These are phyloP conservation scores for Leavenworthia alabamica DNA, from an alignment of 345 rosid species.

Conservation along the genomic window DNA sequence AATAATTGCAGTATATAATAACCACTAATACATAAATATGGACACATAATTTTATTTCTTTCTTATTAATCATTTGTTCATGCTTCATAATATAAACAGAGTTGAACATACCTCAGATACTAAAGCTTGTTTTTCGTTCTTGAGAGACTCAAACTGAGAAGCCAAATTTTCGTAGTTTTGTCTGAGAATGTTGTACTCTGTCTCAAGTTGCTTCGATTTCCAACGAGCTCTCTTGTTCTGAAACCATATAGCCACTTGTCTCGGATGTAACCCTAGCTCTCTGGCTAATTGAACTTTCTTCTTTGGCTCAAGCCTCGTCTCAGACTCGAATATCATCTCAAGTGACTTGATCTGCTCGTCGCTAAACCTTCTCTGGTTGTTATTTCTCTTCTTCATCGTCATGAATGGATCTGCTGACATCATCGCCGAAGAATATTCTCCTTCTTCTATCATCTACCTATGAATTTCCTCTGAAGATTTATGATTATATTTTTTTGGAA, in stretches of 20 bases:
- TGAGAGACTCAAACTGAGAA: conserved; percentile 47
- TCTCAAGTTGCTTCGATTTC: conserved; percentile 79
- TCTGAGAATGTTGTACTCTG: conserved; percentile 47
- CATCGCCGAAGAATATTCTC: conserved; percentile 34
- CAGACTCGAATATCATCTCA: conserved; percentile 64
- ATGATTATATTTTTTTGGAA: too few species aligned
- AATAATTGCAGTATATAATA: background rate
- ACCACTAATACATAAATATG: background rate
- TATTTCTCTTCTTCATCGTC: conserved; percentile 34
- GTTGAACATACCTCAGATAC: conserved; percentile 44
- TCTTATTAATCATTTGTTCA: background rate
- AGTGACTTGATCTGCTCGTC: conserved; percentile 76
- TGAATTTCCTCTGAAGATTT: too few species aligned
- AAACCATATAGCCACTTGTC: conserved; percentile 92
- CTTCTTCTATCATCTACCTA: too few species aligned
- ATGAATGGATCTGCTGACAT: conserved; percentile 31
- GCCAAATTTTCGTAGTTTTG: conserved; percentile 49
- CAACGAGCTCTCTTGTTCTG: conserved; percentile 86
- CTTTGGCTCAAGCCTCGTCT: conserved; percentile 62
- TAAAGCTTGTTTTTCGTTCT: conserved; percentile 63
- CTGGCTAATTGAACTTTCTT: conserved; percentile 68
- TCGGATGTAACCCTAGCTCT: conserved; percentile 73
- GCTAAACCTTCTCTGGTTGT: conserved; percentile 66
- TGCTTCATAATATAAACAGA: background rate
- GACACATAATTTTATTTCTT: background rate